A percentile compares a stretch with the other conserved stretches of the same genome.
Evolutionary conservation across 2,329 filamentous ascomycete species (phyloP).

Genomic region (Phyllachora maydis): DNA sequence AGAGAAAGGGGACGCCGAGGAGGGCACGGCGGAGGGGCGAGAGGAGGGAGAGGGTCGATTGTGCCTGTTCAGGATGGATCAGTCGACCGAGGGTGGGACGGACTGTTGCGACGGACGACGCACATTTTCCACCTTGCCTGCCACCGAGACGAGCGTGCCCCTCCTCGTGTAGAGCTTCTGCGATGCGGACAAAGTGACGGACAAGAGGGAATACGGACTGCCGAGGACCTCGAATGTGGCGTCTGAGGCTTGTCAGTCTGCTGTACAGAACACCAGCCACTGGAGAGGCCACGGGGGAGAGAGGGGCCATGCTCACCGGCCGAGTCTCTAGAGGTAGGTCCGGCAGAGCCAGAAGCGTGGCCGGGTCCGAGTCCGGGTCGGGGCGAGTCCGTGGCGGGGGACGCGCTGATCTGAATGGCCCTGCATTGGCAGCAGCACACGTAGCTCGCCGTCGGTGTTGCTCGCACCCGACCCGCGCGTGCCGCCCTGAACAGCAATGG

Average conservation of each 20-base stretch:
- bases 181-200: conserved; percentile 79
- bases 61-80: conserved; percentile 31
- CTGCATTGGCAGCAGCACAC: conserved; percentile 35
- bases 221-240: conserved; percentile 89
- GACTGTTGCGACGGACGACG: conserved; percentile 5
- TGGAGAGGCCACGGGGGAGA: conserved; percentile 1
- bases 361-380: conserved; percentile 23
- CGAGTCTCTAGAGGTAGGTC: conserved; percentile 22
- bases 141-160: conserved; percentile 76
- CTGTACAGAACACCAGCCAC: conserved; percentile 3
- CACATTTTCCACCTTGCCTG: conserved; percentile 81
- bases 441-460: conserved; percentile 11
- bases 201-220: conserved; percentile 80
- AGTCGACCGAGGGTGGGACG: background rate
- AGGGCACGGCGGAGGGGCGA: conserved; percentile 63
- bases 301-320: conserved; percentile 19
- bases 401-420: conserved; percentile 39
- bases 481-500: conserved; percentile 16
- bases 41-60: conserved; percentile 75
- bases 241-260: conserved; percentile 31
- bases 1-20: conserved; percentile 83
- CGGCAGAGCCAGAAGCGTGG: conserved; percentile 33
- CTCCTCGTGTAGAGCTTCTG: conserved; percentile 84
- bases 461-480: conserved; percentile 8
- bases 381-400: conserved; percentile 38